A percentile compares a stretch with the other conserved stretches of the same genome.
Evolutionary conservation across 148 eudicot species (phyloP).

Genomic region (Polygonum maritimum): DNA sequence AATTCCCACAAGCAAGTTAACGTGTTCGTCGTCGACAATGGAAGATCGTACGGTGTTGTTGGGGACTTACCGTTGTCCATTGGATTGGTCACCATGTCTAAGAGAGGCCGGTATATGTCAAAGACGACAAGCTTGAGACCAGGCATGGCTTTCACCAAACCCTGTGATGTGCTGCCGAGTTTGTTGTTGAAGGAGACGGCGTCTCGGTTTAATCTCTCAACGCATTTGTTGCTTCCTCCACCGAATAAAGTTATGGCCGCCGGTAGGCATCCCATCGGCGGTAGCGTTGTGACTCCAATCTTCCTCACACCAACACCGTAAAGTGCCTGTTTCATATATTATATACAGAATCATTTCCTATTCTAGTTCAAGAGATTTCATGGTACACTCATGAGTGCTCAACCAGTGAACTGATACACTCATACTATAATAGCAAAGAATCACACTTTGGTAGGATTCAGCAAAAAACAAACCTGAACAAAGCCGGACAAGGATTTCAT

Average conservation of each 20-base stretch:
- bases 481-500: slow-evolving; percentile 43
- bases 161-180: slow-evolving; percentile 42
- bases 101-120: slow-evolving; percentile 71
- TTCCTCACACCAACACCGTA: slow-evolving; percentile 56
- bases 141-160: slow-evolving; percentile 29
- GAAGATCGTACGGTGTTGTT: neutral
- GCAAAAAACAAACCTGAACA: slow-evolving; percentile 51
- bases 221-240: slow-evolving; percentile 47
- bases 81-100: slow-evolving; percentile 49
- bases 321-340: slow-evolving; percentile 29
- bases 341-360: no score
- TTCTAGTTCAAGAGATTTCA: no score
- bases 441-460: neutral
- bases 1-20: no score
- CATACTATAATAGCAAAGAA: neutral
- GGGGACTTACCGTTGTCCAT: slow-evolving; percentile 39
- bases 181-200: slow-evolving; percentile 54
- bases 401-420: no score
- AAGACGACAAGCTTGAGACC: slow-evolving; percentile 60
- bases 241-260: slow-evolving; percentile 76
- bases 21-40: neutral
- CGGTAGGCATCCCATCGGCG: slow-evolving; percentile 85
- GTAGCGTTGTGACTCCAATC: slow-evolving; percentile 66
- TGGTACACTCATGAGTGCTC: no score
- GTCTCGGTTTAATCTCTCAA: slow-evolving; percentile 51